These are phyloP conservation scores for Raddia guianensis DNA, from an alignment of 176 grass and related monocot genomes.

Conservation along the genomic window DNA sequence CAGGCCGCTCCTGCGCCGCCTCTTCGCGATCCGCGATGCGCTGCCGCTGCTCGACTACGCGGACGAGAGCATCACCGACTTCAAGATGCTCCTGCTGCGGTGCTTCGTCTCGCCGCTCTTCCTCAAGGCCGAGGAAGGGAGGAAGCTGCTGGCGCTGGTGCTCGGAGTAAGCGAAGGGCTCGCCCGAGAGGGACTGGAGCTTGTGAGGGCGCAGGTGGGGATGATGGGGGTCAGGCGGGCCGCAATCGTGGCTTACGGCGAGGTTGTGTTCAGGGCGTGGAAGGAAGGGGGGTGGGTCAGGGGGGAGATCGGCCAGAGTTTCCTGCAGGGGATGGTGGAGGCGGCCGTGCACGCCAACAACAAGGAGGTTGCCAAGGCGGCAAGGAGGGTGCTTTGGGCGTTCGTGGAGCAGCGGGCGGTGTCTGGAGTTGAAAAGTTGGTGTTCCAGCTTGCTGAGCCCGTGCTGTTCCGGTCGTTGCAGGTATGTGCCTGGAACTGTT, in stretches of 20 bases:
- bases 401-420: conserved; percentile 72
- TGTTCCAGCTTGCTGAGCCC: conserved; percentile 76
- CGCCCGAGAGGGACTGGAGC: conserved; percentile 64
- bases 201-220: conserved; percentile 73
- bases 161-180: conserved; percentile 71
- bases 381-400: conserved; percentile 59
- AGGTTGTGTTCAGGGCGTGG: conserved; percentile 91
- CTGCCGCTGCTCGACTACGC: conserved; percentile 80
- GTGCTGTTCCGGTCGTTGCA: conserved; percentile 88
- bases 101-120: conserved; percentile 72
- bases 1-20: conserved; percentile 66
- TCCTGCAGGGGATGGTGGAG: conserved; percentile 83
- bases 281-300: conserved; percentile 55
- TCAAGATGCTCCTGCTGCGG: conserved; percentile 75
- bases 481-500: conserved; percentile 41
- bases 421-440: conserved; percentile 76
- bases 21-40: conserved; percentile 74
- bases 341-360: conserved; percentile 53
- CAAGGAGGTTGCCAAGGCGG: conserved; percentile 58
- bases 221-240: conserved; percentile 65
- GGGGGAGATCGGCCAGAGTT: conserved; percentile 64
- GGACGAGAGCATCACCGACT: conserved; percentile 84
- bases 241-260: conserved; percentile 64
- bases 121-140: conserved; percentile 76
- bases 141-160: conserved; percentile 61